These are phyloP conservation scores for Sugiyamaella neomexicana DNA, from an alignment of 1,139 yeast genomes.

Conservation along the genomic window DNA sequence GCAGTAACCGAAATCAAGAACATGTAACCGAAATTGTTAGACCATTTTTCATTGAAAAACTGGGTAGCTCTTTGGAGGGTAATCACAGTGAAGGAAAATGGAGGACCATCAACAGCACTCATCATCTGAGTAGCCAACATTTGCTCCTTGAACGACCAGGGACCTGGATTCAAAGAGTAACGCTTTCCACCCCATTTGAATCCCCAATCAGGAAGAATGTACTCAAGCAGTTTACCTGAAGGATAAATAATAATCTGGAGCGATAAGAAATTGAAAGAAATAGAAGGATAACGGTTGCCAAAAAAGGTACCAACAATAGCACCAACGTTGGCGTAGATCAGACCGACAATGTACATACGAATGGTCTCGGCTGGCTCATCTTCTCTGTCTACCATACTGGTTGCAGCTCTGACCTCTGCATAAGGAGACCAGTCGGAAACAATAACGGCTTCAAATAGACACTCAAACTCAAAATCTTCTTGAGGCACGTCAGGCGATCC, in stretches of 20 bases:
- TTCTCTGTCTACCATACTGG: slow-evolving; percentile 49
- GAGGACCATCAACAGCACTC: slow-evolving; percentile 46
- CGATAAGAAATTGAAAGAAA: slow-evolving; percentile 49
- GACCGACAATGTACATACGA: slow-evolving; percentile 49
- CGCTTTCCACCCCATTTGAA: slow-evolving; percentile 44
- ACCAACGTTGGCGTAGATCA: slow-evolving; percentile 40
- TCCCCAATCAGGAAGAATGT: slow-evolving; percentile 50
- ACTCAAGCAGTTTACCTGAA: slow-evolving; percentile 24
- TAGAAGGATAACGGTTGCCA: slow-evolving; percentile 53
- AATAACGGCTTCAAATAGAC: slow-evolving; percentile 44
- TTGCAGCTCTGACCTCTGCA: slow-evolving; percentile 52
- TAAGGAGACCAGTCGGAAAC: slow-evolving; percentile 52
- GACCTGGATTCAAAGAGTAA: slow-evolving; percentile 55
- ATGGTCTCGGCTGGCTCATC: slow-evolving; percentile 46
- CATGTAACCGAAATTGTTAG: slow-evolving; percentile 44
- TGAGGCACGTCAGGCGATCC: slow-evolving; percentile 21
- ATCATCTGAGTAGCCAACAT: slow-evolving; percentile 56
- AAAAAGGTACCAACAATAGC: slow-evolving; percentile 56
- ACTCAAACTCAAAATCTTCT: slow-evolving; percentile 40
- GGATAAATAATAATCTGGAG: slow-evolving; percentile 41
- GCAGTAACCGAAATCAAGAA: slow-evolving; percentile 55
- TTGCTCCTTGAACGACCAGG: slow-evolving; percentile 70
- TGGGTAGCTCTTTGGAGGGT: slow-evolving; percentile 36
- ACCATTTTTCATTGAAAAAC: slow-evolving; percentile 35
- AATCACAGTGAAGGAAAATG: slow-evolving; percentile 43